Evolutionary conservation across 2,329 filamentous ascomycete genomes (phyloP).

Genomic region (Chaetomium sp.): DNA sequence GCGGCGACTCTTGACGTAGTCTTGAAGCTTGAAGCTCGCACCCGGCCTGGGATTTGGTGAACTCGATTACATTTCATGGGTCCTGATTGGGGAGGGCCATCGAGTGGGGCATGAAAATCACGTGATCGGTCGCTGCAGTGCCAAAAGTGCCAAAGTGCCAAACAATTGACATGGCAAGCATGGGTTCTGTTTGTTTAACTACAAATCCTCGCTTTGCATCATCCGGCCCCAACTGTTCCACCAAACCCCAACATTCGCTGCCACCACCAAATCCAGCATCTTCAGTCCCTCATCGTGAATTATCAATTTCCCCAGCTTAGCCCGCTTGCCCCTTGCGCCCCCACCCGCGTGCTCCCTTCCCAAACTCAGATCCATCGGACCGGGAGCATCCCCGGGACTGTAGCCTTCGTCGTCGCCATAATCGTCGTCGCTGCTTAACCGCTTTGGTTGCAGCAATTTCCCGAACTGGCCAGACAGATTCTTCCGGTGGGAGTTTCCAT

Average conservation of each 20-base stretch:
- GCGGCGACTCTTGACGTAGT: constrained; percentile 21
- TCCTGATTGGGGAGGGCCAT: constrained; percentile 30
- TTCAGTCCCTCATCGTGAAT: constrained; percentile 84
- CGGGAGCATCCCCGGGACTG: constrained; percentile 30
- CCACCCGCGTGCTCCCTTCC: constrained; percentile 81
- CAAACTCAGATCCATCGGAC: constrained; percentile 61
- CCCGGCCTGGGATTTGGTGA: constrained; percentile 16
- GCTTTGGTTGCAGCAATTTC: constrained; percentile 33
- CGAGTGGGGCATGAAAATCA: background rate
- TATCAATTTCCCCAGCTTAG: constrained; percentile 90
- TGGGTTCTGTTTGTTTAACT: background rate
- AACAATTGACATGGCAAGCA: background rate
- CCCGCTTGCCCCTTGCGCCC: constrained; percentile 75
- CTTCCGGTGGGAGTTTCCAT: constrained; percentile 24
- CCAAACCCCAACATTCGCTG: constrained; percentile 88
- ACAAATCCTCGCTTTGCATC: constrained; percentile 22
- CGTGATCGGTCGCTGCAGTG: background rate
- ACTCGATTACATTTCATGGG: constrained; percentile 35
- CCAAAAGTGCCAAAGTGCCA: background rate
- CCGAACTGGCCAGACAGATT: constrained; percentile 38
- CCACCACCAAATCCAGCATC: constrained; percentile 90
- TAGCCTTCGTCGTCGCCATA: constrained; percentile 25
- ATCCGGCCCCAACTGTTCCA: constrained; percentile 76
- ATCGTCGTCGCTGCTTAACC: constrained; percentile 25
- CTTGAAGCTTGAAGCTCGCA: constrained; percentile 14